Evolutionary conservation across 108 stramenopile species (phyloP), one percentile per base, ranked within the genome.

Genomic region (Cyclotella atomus): DNA sequence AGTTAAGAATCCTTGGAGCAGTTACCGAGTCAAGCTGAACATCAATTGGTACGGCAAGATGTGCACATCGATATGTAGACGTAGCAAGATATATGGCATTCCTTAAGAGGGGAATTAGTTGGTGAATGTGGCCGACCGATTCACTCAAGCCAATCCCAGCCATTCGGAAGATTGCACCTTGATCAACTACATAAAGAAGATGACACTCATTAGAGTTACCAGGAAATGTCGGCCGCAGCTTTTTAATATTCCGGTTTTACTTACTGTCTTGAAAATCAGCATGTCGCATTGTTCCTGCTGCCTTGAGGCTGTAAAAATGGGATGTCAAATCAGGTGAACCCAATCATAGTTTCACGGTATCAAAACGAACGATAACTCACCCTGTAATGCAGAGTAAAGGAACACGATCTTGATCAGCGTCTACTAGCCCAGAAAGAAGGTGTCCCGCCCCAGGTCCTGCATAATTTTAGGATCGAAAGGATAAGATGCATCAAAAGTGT

Each of bases 391-490:
- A 76, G 21, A 85, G 33, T 21, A 85, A 50, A 15, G 84, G 73
- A n/a, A 70, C 77, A 20, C 72, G 52, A 50, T 85, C 84, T 71
- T 73, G 65, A 60, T 59, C 71, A 3, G 84, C 83, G 46, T 83
- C 83, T 4, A 83, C 53, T 14, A 85, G 36, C 0, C 84, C 84
- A 32, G 76, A 73, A 19, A 71, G 27, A 3, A 85, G 47, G 50
- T 85, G 80, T 9, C 76, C 62, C 2, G 84, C 84, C 17, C 84
- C 84, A 19, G 84, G 84, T 23, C 84, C 84, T n/a, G n/a, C n/a
- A n/a, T n/a, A n/a, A n/a, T n/a, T n/a, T n/a, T n/a, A n/a, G n/a
- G n/a, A n/a, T n/a, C n/a, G n/a, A n/a, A n/a, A n/a, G n/a, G n/a
- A n/a, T n/a, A n/a, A n/a, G n/a, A n/a, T n/a, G n/a, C n/a, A n/a